These are phyloP conservation scores for Acacia crassicarpa DNA, from an alignment of 306 rosid species.

Conservation along the genomic window DNA sequence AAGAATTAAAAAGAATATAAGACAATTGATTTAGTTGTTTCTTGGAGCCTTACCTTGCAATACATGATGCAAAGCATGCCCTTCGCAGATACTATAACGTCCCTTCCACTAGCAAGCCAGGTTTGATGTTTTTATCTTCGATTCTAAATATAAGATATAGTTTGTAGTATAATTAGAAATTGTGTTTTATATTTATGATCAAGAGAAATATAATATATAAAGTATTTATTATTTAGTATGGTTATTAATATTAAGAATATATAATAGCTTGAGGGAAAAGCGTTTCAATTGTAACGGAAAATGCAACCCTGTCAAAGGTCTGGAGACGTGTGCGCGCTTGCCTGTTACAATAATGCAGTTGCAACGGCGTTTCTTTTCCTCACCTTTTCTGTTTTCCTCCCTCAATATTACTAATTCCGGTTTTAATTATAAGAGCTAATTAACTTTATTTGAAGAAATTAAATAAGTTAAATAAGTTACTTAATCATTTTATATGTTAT, in stretches of 20 bases:
- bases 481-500: no score
- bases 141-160: no score
- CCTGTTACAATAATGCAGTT: neutral
- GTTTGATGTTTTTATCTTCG: neutral
- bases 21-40: no score
- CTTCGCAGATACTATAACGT: neutral
- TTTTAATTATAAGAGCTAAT: no score
- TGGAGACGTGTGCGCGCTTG: neutral
- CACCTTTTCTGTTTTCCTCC: neutral
- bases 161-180: no score
- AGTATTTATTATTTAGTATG: neutral
- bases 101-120: neutral
- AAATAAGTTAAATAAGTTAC: no score
- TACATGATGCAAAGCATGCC: neutral
- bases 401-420: no score
- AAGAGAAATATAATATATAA: no score
- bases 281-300: neutral
- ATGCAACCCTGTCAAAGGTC: neutral
- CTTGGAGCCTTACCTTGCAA: no score
- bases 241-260: neutral
- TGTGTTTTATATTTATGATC: no score
- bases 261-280: neutral
- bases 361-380: neutral
- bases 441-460: no score
- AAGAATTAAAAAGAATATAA: no score